Conservation (phyloP, 352 stramenopile genomes). For the Phytophthora uliginosa region DNA sequence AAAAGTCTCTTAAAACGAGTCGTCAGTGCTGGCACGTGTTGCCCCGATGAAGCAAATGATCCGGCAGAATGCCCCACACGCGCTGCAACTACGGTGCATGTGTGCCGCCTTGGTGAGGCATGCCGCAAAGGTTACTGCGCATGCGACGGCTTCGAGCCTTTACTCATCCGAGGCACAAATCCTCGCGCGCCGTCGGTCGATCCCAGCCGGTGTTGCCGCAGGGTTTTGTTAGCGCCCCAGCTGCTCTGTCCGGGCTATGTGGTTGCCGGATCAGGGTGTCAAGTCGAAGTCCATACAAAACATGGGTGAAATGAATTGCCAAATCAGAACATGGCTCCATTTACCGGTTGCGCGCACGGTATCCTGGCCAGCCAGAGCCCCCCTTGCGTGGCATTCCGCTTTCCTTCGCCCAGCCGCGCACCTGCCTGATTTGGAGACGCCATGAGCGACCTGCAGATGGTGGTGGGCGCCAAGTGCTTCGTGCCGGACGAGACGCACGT, state of each 20-base stretch:
- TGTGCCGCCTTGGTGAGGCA: neutral
- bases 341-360: conserved; percentile 29
- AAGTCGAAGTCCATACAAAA: conserved; percentile 8
- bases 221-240: conserved; percentile 19
- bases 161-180: conserved; percentile 26
- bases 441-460: conserved; percentile 68
- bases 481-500: conserved; percentile 88
- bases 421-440: conserved; percentile 28
- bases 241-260: conserved; percentile 27
- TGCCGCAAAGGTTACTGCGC: conserved; percentile 9
- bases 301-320: conserved; percentile 15
- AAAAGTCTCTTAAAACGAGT: neutral
- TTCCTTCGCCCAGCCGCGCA: conserved; percentile 23
- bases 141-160: neutral
- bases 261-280: conserved; percentile 28
- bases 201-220: conserved; percentile 22
- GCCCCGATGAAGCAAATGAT: neutral
- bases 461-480: conserved; percentile 85
- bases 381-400: conserved; percentile 29
- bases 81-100: neutral
- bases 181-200: conserved; percentile 18
- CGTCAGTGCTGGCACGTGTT: neutral
- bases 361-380: conserved; percentile 24
- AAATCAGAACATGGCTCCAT: conserved; percentile 26
- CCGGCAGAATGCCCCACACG: neutral